Percentiles rank a stretch among this genome's conserved stretches.
Evolutionary conservation across 352 stramenopile species (phyloP).

Genomic region (Globisporangium irregulare): DNA sequence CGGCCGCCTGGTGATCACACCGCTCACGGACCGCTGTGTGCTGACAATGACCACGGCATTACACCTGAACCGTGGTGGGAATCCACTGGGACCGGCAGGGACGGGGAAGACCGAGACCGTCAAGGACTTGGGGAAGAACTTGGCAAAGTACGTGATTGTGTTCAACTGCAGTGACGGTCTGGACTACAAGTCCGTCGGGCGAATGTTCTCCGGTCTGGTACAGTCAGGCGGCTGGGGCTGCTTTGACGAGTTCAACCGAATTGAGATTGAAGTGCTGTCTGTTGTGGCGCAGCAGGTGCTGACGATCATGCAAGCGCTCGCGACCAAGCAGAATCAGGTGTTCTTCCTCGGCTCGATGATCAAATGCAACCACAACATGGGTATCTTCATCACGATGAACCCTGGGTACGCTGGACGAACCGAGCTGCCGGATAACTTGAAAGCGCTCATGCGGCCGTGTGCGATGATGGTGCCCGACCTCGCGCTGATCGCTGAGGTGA

Average conservation of each 20-base stretch:
- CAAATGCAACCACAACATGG: slow-evolving; percentile 86
- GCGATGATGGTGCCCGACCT: slow-evolving; percentile 89
- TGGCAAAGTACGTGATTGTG: slow-evolving; percentile 93
- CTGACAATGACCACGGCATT: slow-evolving; percentile 93
- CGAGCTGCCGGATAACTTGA: slow-evolving; percentile 87
- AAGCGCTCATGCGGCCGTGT: slow-evolving; percentile 82
- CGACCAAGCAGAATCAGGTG: slow-evolving; percentile 63
- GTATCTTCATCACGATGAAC: slow-evolving; percentile 94
- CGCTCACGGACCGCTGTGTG: slow-evolving; percentile 91
- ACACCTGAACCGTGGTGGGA: slow-evolving; percentile 89
- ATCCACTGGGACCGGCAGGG: slow-evolving; percentile 88
- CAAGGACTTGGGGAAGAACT: slow-evolving; percentile 92
- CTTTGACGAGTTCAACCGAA: slow-evolving; percentile 97
- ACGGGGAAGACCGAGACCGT: slow-evolving; percentile 95
- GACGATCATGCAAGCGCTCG: slow-evolving; percentile 88
- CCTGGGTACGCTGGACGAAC: slow-evolving; percentile 89
- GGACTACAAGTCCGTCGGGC: slow-evolving; percentile 92
- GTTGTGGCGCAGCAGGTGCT: slow-evolving; percentile 92
- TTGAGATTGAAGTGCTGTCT: slow-evolving; percentile 94
- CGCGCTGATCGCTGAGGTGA: slow-evolving; percentile 82
- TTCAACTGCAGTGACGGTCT: slow-evolving; percentile 95
- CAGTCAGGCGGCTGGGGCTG: slow-evolving; percentile 93
- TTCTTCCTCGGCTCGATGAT: slow-evolving; percentile 87
- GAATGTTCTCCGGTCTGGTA: slow-evolving; percentile 92
- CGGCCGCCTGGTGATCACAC: slow-evolving; percentile 90